Conservation (phyloP, 495 filamentous ascomycete species). For the Xylaria telfairii region DNA sequence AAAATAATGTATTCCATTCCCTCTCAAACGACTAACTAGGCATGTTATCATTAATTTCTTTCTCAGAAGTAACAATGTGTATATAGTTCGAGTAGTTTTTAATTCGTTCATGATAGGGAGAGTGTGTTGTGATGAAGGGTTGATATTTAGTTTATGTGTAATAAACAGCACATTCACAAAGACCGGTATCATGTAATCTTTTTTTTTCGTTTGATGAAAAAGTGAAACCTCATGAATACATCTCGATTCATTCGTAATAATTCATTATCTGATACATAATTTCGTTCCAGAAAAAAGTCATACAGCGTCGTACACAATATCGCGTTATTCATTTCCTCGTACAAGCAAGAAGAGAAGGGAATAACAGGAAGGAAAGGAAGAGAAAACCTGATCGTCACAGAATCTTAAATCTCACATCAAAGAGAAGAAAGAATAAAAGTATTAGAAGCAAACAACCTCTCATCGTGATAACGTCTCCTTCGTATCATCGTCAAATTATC, state of each 20-base stretch:
- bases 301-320: background rate
- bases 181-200: too few relatives aligned
- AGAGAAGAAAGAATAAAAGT: background rate
- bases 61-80: background rate
- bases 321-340: conserved; percentile 13
- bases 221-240: background rate
- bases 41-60: background rate
- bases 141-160: background rate
- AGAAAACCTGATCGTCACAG: background rate
- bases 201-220: background rate
- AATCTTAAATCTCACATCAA: conserved; percentile 13
- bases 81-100: background rate
- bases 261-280: conserved; percentile 17
- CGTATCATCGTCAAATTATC: background rate
- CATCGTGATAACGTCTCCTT: background rate
- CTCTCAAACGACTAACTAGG: background rate
- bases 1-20: background rate
- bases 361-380: background rate
- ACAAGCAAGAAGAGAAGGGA: conserved; percentile 8
- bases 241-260: conserved; percentile 6
- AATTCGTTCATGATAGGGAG: background rate
- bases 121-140: background rate
- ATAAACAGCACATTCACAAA: background rate
- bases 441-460: background rate
- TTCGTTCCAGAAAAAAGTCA: background rate